Base-by-base conservation (phyloP, 306 rosid genomes). In the Delonix regia region DNA sequence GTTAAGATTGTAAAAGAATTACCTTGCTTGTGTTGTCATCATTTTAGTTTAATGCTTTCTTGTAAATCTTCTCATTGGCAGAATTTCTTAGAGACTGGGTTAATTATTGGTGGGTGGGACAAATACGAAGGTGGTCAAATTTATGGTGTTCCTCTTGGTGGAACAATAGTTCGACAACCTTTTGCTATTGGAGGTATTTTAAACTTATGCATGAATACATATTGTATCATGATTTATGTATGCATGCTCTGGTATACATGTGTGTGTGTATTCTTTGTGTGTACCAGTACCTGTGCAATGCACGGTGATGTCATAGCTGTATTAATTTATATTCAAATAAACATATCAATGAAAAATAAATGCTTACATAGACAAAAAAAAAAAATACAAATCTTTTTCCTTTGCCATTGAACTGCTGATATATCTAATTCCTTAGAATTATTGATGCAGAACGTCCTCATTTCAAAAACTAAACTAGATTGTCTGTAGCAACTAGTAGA, bases 41-140 rank as follows among this genome's bases (percentile, higher is more conserved):
- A 14, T 9, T 52, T 66, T 51, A 52, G 59, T 52, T n/a, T 10
- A 12, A 9, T 34, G 34, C 63, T 48, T 30, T 33, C 62, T 18
- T 44, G 48, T 76, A 47, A 76, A 67, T 36, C 55, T 79, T 85
- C 56, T 66, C 73, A 30, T 76, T 85, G 79, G 80, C 94, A 94
- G 98, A 85, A 92, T 86, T 81, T 82, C 85, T 71, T 94, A 30
- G 87, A 94, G 82, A 90, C 98, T 70, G 98, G 98, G 14, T 78
- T 94, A 76, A 90, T 94, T 42, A 90, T 94, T 75, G 98, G 97
- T 49, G 96, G 98, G 45, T 94, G 97, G 98, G 98, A 94, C 86
- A 94, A 90, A 82, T 86, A 94, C 11, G 92, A 94, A 81, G 97
- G 98, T 48, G 97, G 98, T 21, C 91, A 93, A 82, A 94, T 94